Evolutionary conservation across 2,329 filamentous ascomycete genomes (phyloP).

Genomic region (Colletotrichum musae): DNA sequence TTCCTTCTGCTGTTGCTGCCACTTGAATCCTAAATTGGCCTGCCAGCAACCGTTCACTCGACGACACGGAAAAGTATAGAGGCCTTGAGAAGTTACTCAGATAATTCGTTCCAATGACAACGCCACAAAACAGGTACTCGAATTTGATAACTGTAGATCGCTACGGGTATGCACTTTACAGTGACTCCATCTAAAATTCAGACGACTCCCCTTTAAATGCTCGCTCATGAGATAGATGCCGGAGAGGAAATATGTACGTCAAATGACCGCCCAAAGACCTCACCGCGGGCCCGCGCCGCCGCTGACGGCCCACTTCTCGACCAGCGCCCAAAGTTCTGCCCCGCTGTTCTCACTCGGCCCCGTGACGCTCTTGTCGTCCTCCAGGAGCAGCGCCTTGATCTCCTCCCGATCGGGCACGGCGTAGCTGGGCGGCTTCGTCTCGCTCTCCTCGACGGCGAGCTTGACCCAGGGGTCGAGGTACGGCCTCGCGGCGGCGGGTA

Average conservation of each 20-base stretch:
- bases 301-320: constrained; percentile 34
- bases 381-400: constrained; percentile 31
- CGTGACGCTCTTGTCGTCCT: constrained; percentile 1
- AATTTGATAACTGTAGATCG: too few relatives aligned
- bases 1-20: too few relatives aligned
- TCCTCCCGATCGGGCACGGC: constrained; percentile 25
- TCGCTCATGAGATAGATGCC: background rate
- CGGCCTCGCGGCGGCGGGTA: constrained; percentile 19
- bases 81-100: too few relatives aligned
- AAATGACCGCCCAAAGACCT: background rate
- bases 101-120: too few relatives aligned
- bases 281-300: background rate
- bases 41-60: too few relatives aligned
- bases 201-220: background rate
- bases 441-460: constrained; percentile 29
- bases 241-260: background rate
- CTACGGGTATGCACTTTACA: too few relatives aligned
- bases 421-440: constrained; percentile 36
- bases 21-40: too few relatives aligned
- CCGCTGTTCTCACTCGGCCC: constrained; percentile 30
- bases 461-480: constrained; percentile 37
- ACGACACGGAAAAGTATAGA: too few relatives aligned
- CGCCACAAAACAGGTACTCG: too few relatives aligned
- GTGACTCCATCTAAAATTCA: too few relatives aligned
- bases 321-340: constrained; percentile 33